Evolutionary conservation across 2,329 filamentous ascomycete genomes (phyloP).

Genomic region (Diaporthe citrichinensis): DNA sequence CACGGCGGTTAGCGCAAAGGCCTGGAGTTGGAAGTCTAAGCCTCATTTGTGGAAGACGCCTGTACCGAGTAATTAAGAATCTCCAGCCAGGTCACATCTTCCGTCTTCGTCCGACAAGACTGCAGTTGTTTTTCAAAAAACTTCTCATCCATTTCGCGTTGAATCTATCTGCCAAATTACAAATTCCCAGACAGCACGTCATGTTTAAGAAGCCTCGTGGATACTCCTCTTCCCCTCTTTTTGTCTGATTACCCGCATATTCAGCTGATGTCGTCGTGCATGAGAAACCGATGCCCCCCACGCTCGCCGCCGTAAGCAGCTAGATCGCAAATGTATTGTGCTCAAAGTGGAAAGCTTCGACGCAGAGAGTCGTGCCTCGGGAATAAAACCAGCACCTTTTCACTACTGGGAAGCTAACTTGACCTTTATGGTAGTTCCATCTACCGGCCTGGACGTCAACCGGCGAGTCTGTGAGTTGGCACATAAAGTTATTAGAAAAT

Average conservation of each 20-base stretch:
- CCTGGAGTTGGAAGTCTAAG: background rate
- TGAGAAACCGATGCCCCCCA: background rate
- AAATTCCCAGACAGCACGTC: no score
- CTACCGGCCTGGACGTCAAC: slow-evolving; percentile 46
- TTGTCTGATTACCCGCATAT: background rate
- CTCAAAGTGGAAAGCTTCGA: background rate
- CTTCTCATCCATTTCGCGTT: background rate
- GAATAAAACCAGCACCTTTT: background rate
- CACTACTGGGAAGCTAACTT: slow-evolving; percentile 35
- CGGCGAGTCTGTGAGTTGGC: background rate
- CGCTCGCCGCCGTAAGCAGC: background rate
- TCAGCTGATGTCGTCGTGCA: background rate
- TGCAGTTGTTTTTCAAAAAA: background rate
- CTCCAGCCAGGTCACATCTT: slow-evolving; percentile 11
- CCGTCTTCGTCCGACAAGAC: background rate
- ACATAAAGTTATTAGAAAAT: background rate
- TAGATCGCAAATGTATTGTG: background rate
- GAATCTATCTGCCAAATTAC: rapidly evolving
- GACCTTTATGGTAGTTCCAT: slow-evolving; percentile 47
- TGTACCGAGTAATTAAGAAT: slow-evolving; percentile 25
- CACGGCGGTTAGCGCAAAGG: background rate
- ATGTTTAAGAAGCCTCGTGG: no score
- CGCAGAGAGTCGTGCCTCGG: no score
- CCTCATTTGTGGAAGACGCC: background rate
- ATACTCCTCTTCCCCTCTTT: background rate